Conservation (phyloP, 192 early-diverging fungal genomes). For the Coemansia sp. region DNA sequence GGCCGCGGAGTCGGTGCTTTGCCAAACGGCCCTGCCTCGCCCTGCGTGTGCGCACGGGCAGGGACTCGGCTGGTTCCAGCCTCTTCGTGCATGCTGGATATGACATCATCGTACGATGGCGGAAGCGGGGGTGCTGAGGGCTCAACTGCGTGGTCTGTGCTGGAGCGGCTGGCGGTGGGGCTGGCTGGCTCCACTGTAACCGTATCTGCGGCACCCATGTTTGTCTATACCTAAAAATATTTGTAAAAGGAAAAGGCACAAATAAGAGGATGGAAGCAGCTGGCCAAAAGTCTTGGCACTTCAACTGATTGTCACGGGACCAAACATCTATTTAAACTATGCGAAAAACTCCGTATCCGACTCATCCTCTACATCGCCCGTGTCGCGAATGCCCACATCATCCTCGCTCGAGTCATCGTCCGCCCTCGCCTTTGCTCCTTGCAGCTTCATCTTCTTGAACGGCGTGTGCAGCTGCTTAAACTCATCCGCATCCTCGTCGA, state of each 20-base stretch:
- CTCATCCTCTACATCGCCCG: conserved; percentile 3
- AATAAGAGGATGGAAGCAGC: too few relatives aligned
- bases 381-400: conserved; percentile 35
- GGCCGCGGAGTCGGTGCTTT: neutral
- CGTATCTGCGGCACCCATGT: too few relatives aligned
- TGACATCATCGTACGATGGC: conserved; percentile 48
- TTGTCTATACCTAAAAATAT: too few relatives aligned
- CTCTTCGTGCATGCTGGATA: conserved; percentile 17
- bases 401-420: conserved; percentile 46
- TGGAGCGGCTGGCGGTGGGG: neutral
- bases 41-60: neutral
- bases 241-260: too few relatives aligned
- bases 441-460: conserved; percentile 14
- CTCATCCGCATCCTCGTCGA: conserved; percentile 79
- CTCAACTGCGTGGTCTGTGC: neutral
- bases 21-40: conserved; percentile 11
- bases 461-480: conserved; percentile 62
- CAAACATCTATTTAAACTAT: conserved; percentile 8
- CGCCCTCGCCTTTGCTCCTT: neutral
- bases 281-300: too few relatives aligned
- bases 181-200: neutral
- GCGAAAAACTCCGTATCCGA: conserved; percentile 28
- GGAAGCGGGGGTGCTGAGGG: conserved; percentile 23
- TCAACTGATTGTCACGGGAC: too few relatives aligned
- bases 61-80: conserved; percentile 3